Evolutionary conservation across 2,329 filamentous ascomycete genomes (phyloP).

Genomic region (Curvularia sp.): DNA sequence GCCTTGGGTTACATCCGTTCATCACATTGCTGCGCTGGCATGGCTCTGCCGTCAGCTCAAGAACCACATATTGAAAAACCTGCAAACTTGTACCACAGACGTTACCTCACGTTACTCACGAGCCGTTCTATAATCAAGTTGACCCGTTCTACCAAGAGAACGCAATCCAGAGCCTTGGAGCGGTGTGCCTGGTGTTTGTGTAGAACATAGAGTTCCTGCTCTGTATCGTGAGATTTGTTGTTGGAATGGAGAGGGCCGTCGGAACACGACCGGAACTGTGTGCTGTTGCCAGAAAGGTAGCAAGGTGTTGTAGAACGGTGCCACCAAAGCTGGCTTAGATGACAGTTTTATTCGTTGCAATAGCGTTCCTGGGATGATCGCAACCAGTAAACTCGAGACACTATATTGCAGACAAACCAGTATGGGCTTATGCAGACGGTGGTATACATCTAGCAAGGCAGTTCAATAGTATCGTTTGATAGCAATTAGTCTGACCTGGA

Average conservation of each 20-base stretch:
- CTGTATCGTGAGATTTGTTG: background rate
- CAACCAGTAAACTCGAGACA: background rate
- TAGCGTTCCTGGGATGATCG: background rate
- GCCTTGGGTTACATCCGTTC: constrained; percentile 18
- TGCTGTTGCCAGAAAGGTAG: constrained; percentile 1
- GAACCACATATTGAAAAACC: background rate
- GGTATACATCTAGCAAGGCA: background rate
- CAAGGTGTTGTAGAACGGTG: background rate
- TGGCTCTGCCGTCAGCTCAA: constrained; percentile 1
- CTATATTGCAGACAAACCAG: background rate
- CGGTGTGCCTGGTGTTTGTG: background rate
- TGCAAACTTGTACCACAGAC: background rate
- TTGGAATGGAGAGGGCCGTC: background rate
- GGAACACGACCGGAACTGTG: background rate
- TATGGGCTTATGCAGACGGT: background rate
- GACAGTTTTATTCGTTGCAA: background rate
- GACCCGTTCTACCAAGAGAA: background rate
- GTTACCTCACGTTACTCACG: constrained; percentile 1
- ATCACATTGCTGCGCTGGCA: constrained; percentile 2
- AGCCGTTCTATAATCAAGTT: background rate
- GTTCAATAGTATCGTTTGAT: constrained; percentile 3
- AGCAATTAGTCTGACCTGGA: background rate
- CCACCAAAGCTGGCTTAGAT: background rate
- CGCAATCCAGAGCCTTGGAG: background rate
- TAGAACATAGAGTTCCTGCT: background rate